Percentiles rank a stretch among this genome's conserved stretches.
These are phyloP conservation scores for Alternaria brassicicola DNA, from an alignment of 2,329 filamentous ascomycete species.

Conservation along the genomic window DNA sequence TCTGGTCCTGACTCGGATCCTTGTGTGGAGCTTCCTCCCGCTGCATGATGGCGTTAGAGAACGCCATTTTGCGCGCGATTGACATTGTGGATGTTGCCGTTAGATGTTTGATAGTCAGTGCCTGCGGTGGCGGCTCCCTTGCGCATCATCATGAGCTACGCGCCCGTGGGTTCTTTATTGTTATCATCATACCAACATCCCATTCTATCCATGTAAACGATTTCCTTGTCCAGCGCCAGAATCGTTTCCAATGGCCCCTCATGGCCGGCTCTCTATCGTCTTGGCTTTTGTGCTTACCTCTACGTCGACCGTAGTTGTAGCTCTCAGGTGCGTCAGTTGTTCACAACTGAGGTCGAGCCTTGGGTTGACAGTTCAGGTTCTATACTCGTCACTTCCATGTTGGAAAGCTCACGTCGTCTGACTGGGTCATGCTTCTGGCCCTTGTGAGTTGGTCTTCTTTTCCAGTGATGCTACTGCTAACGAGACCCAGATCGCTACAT, in stretches of 20 bases:
- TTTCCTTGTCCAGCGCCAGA: neutral
- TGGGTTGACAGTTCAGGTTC: conserved; percentile 23
- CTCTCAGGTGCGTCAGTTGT: conserved; percentile 29
- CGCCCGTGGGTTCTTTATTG: neutral
- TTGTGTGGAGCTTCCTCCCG: conserved; percentile 13
- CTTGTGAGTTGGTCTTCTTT: conserved; percentile 23
- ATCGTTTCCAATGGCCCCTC: conserved; percentile 22
- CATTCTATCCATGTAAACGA: neutral
- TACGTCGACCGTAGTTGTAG: conserved; percentile 38
- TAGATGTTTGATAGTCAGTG: conserved; percentile 14
- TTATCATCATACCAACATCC: neutral
- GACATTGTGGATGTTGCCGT: neutral
- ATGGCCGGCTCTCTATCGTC: conserved; percentile 31
- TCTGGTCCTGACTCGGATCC: conserved; percentile 26
- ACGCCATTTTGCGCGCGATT: conserved; percentile 10
- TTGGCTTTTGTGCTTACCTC: conserved; percentile 36
- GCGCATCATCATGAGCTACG: conserved; percentile 1
- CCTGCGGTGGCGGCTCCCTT: neutral
- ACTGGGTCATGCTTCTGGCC: conserved; percentile 40
- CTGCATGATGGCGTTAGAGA: conserved; percentile 11
- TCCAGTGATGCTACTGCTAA: conserved; percentile 12
- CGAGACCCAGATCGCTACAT: conserved; percentile 33
- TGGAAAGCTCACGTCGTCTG: conserved; percentile 33
- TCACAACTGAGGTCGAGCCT: neutral
- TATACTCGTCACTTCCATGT: conserved; percentile 38